Conservation (phyloP, 169 alveolate species). For the Toxoplasma gondii region DNA sequence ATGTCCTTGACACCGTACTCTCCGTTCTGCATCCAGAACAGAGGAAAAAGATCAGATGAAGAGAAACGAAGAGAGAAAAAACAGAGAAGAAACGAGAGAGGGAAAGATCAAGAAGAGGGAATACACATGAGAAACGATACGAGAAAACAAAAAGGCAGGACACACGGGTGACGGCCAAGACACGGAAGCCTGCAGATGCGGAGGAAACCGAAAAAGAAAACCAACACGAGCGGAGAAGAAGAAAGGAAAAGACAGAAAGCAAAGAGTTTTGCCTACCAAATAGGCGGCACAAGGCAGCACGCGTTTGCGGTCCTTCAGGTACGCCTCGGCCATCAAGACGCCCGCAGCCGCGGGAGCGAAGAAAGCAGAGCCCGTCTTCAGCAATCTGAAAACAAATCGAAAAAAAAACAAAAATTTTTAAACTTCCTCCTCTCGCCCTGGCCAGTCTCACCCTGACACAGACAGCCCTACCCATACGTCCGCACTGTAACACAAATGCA, state of each 20-base stretch:
- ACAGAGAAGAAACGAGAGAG: background rate
- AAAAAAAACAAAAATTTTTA: too few relatives aligned
- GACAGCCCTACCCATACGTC: background rate
- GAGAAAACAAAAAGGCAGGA: too few relatives aligned
- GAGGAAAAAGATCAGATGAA: background rate
- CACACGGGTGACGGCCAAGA: too few relatives aligned
- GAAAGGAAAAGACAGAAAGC: background rate
- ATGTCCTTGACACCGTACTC: slow-evolving; percentile 80
- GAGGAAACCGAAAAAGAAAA: too few relatives aligned
- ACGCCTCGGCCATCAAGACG: slow-evolving; percentile 80
- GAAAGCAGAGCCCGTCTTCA: slow-evolving; percentile 81
- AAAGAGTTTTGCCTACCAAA: slow-evolving; percentile 57
- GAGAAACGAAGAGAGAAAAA: background rate
- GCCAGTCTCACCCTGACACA: background rate
- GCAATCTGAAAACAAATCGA: slow-evolving; percentile 43
- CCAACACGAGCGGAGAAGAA: background rate
- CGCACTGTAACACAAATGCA: background rate
- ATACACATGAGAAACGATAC: too few relatives aligned
- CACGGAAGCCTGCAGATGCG: too few relatives aligned
- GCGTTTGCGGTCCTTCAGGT: slow-evolving; percentile 76
- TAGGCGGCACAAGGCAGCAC: slow-evolving; percentile 82
- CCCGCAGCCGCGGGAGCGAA: slow-evolving; percentile 83
- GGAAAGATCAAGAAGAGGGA: too few relatives aligned
- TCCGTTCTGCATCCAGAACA: slow-evolving; percentile 58
- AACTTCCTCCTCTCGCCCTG: too few relatives aligned